Percentiles rank a stretch among this genome's conserved stretches.
Conservation (phyloP, 2,329 filamentous ascomycete species). For the Hymenoscyphus fraxineus region DNA sequence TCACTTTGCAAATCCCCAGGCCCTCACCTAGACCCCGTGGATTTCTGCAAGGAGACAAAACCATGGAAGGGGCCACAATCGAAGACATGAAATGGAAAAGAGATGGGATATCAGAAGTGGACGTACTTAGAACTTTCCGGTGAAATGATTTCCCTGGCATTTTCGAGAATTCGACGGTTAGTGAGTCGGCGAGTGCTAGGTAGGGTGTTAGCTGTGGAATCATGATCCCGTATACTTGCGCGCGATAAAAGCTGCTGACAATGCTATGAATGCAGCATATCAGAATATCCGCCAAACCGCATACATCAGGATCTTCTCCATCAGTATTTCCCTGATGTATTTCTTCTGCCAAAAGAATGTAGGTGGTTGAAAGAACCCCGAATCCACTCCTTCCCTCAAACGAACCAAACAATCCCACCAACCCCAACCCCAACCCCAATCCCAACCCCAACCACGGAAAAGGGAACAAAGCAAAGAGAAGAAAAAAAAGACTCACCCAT, state of each 20-base stretch:
- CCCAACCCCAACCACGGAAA: not conserved
- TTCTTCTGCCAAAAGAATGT: too few relatives aligned
- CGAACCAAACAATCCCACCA: not conserved
- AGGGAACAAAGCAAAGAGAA: not conserved
- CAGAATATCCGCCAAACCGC: too few relatives aligned
- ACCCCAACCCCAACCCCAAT: not conserved
- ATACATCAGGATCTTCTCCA: too few relatives aligned
- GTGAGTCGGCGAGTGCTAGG: conserved; percentile 58
- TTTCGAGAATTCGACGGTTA: conserved; percentile 75
- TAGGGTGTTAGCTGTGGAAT: not conserved
- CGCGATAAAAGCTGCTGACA: too few relatives aligned
- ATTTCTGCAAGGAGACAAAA: not conserved
- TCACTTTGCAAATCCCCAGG: not conserved
- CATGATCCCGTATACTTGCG: not conserved
- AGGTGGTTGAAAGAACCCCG: not conserved
- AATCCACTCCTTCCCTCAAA: not conserved
- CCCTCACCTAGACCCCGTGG: not conserved
- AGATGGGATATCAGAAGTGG: not conserved
- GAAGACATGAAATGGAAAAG: not conserved
- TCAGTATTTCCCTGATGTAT: too few relatives aligned
- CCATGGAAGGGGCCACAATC: not conserved
- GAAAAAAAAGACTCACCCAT: conserved; percentile 43
- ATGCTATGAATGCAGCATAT: too few relatives aligned
- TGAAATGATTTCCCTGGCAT: conserved; percentile 74
- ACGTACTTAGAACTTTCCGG: conserved; percentile 69